Base-by-base conservation (phyloP, 2,329 filamentous ascomycete species). In the Nigrospora oryzae region DNA sequence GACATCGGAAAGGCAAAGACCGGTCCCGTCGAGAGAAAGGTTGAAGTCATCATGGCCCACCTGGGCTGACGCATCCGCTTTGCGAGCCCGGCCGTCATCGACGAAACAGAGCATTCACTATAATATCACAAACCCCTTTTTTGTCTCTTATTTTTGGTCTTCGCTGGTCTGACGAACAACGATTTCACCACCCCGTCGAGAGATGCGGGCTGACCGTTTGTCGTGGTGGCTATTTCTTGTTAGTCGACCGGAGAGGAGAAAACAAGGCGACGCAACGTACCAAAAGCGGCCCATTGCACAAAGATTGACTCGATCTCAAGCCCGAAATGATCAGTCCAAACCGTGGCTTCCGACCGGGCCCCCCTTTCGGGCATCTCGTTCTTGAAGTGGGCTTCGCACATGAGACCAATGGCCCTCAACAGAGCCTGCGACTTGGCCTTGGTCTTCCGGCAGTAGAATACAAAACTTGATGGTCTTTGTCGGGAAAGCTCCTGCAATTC, bases 401-500 rank as follows among this genome's bases (percentile, higher is more conserved):
- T 58, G 12, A 62, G 54, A 15, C 58, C 52, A 14, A 60, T 45
- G 17, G 55, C 53, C 36, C 52, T 56, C 45, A 62, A 56, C 31
- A 61, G 49, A 10, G 34, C 7, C n/a, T 44, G 36, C 42, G 11
- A 43, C 34, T 33, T 19, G 34, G 42, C n/a, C 23, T 28, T 28
- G 23, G 23, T 28, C 23, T 28, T 28, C 5, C 23, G 48, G 56
- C 40, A 58, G 53, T 43, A 14, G 38, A 35, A 28, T 32, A 14
- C 41, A 37, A 56, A 57, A 55, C 54, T 49, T 28, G 23, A 28
- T 28, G 23, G 23, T 10, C 23, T 28, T 28, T 28, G 23, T 10
- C 23, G 23, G 23, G 23, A 28, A 28, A 28, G 23, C 23, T 28
- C 23, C 23, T 51, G 44, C 17, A 45, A 49, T 42, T 45, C 48